phyloP scores from a whole-genome alignment of 2,329 filamentous ascomycete genomes.

The Phyllosticta citriasiana region DNA sequence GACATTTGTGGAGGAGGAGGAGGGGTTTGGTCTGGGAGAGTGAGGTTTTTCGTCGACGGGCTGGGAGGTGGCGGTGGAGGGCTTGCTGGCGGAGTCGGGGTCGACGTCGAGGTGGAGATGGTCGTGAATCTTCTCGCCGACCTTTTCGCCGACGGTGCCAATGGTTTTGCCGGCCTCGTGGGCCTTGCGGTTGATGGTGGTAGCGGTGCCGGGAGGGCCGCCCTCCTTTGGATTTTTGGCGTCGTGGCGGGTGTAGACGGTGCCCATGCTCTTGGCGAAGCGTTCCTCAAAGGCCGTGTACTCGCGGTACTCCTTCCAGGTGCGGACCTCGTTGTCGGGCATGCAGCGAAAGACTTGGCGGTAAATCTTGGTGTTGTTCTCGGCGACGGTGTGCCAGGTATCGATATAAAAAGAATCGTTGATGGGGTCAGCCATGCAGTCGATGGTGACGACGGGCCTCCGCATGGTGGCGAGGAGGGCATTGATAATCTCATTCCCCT shows the following conservation, averaged over 20 bases:
- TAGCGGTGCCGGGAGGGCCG: conserved; percentile 34
- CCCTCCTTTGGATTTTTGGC: conserved; percentile 26
- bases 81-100: conserved; percentile 21
- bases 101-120: conserved; percentile 16
- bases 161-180: conserved; percentile 16
- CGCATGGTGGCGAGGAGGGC: conserved; percentile 55
- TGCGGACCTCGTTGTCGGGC: conserved; percentile 88
- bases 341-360: conserved; percentile 91
- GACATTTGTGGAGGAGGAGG: not conserved
- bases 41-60: conserved; percentile 26
- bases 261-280: conserved; percentile 55
- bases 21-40: conserved; percentile 14
- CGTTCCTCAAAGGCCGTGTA: conserved; percentile 66
- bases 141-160: conserved; percentile 14
- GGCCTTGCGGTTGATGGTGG: conserved; percentile 9
- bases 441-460: conserved; percentile 64
- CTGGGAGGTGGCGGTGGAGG: not conserved
- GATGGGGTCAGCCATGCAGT: conserved; percentile 91
- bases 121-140: conserved; percentile 14
- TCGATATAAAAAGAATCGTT: conserved; percentile 74
- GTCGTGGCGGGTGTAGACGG: conserved; percentile 42
- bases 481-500: conserved; percentile 39
- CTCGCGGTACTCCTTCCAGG: conserved; percentile 88
- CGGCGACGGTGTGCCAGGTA: conserved; percentile 76
- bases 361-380: conserved; percentile 93